phyloP scores from a whole-genome alignment of 2,329 filamentous ascomycete species.

The Cladosporium velox region DNA sequence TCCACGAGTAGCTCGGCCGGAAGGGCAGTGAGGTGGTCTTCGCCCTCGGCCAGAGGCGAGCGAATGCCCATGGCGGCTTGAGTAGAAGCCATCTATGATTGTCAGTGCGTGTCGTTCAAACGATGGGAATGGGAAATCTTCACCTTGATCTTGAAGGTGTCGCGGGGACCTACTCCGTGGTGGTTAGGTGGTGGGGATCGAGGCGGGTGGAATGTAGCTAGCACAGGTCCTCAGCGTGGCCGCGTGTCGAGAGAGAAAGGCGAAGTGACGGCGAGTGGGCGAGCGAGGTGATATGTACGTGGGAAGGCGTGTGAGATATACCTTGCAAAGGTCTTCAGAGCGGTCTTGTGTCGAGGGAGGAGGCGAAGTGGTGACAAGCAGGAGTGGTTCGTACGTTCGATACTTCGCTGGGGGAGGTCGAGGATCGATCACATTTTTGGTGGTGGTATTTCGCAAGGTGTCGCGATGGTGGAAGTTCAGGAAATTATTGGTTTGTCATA shows the following conservation, averaged over 20 bases:
- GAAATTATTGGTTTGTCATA: background rate
- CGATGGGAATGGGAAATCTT: too few relatives aligned
- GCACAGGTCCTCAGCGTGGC: too few relatives aligned
- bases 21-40: background rate
- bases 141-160: background rate
- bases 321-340: background rate
- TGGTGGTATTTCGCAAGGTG: background rate
- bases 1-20: background rate
- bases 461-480: background rate
- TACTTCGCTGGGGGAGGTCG: background rate
- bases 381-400: background rate
- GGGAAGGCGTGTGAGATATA: too few relatives aligned
- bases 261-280: too few relatives aligned
- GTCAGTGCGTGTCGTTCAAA: background rate
- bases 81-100: background rate
- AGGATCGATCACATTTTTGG: background rate
- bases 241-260: too few relatives aligned
- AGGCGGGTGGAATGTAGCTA: background rate
- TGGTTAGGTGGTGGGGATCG: background rate
- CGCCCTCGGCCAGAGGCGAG: background rate
- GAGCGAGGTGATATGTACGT: too few relatives aligned
- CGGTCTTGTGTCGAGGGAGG: background rate
- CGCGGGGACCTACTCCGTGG: background rate
- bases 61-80: background rate
- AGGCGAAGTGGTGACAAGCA: background rate